phyloP scores from a whole-genome alignment of 345 rosid genomes.

The Citrus cavaleriei region DNA sequence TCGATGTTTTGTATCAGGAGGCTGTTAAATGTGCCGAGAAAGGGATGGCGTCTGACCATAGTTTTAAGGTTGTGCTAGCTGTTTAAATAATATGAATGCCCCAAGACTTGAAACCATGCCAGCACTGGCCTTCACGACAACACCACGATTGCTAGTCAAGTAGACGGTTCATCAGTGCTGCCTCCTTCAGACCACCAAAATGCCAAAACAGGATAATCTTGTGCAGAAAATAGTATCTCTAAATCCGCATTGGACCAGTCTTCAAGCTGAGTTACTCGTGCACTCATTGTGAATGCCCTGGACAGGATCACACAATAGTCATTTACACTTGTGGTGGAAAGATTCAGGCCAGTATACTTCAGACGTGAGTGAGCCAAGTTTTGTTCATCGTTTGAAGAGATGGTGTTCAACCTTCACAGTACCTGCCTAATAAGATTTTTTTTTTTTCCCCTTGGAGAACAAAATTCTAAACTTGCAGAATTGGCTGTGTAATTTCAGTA shows the following conservation, averaged over 20 bases:
- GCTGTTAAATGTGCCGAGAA: conserved; percentile 30
- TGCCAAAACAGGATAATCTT: conserved; percentile 4
- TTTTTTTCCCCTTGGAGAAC: background rate
- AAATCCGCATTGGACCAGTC: conserved; percentile 1
- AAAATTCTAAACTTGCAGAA: background rate
- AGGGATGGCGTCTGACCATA: conserved; percentile 29
- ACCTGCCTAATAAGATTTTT: background rate
- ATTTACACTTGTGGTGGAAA: conserved; percentile 8
- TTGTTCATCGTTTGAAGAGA: background rate
- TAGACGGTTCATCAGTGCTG: conserved; percentile 11
- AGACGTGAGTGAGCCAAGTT: background rate
- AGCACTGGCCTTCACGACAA: conserved; percentile 12
- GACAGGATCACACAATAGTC: background rate
- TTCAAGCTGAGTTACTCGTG: conserved; percentile 5
- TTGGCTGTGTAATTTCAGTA: background rate
- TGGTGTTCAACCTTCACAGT: background rate
- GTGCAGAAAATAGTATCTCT: background rate
- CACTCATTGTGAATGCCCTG: background rate
- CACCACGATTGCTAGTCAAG: conserved; percentile 8
- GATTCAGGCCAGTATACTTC: background rate
- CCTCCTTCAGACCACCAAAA: background rate
- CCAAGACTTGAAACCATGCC: conserved; percentile 15
- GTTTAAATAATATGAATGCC: conserved; percentile 22
- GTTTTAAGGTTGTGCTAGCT: conserved; percentile 23
- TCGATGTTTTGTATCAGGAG: conserved; percentile 26